Percentiles rank a stretch among this genome's conserved stretches.
phyloP scores from a whole-genome alignment of 805 yeast species.

The Candida wancherniae region DNA sequence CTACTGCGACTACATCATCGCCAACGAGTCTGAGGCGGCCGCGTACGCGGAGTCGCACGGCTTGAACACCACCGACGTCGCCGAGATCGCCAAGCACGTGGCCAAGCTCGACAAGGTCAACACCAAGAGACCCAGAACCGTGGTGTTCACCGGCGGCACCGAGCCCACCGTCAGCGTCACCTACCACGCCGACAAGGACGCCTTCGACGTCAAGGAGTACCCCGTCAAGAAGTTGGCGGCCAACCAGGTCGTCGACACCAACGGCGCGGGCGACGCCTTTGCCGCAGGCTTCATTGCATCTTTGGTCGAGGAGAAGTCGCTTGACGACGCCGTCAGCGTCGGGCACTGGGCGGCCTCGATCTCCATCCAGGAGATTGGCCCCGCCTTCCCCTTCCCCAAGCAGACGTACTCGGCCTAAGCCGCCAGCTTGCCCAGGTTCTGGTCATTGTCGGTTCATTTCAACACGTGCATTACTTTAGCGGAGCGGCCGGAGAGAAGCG shows the following conservation, averaged over 20 bases:
- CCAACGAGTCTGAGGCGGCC: constrained; percentile 96
- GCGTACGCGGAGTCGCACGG: constrained; percentile 87
- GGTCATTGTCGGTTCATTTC: constrained; percentile 10
- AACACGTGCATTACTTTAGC: no score
- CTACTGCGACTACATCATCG: constrained; percentile 86
- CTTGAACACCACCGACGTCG: constrained; percentile 54
- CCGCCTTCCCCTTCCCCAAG: constrained; percentile 84
- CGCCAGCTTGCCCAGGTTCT: neutral
- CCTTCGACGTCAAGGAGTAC: constrained; percentile 46
- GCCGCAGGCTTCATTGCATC: constrained; percentile 96
- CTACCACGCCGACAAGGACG: constrained; percentile 45
- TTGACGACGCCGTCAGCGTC: constrained; percentile 61
- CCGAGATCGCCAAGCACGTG: constrained; percentile 74
- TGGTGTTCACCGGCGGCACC: constrained; percentile 91
- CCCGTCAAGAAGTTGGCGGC: constrained; percentile 70
- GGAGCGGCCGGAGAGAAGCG: no score
- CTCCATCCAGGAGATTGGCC: constrained; percentile 91
- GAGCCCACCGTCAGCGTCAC: constrained; percentile 82
- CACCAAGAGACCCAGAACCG: constrained; percentile 68
- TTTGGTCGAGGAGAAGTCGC: constrained; percentile 64
- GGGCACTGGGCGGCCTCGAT: constrained; percentile 97
- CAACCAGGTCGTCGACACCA: constrained; percentile 77
- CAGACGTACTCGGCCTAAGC: constrained; percentile 36
- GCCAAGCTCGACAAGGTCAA: constrained; percentile 76
- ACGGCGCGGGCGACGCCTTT: constrained; percentile 99